Evolutionary conservation across 108 stramenopile genomes (phyloP), one percentile per base, ranked within the genome.

Genomic region (Fragilariopsis cylindrus): DNA sequence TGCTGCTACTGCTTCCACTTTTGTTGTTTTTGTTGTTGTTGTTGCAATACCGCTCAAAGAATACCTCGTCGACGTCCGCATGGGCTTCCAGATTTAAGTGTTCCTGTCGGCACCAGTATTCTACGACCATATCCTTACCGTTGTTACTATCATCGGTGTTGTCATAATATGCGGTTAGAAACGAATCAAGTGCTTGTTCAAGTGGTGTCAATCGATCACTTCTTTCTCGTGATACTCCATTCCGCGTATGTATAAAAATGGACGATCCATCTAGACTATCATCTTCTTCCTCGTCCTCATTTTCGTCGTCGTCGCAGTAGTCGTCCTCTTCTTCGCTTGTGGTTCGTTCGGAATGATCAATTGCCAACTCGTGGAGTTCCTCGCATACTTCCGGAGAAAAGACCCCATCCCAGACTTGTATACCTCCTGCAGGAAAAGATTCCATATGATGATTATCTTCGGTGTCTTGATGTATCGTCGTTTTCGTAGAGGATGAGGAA

Each of bases 51-150:
- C 78, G 52, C 66, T 85, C 82, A 48, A 86, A 73, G 8, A 75
- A 65, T 44, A 65, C 69, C 65, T 89, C 88, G 57, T 89, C 88
- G 48, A 89, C 81, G 71, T 89, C 88, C 4, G 84, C 76, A 71
- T 89, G 88, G 41, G 80, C 85, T 70, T 89, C 88, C n/a, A 89
- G 73, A 65, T 89, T 83, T 11, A 89, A 71, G 60, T 87, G 81
- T 16, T 80, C 79, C 15, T 80, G 47, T 7, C 88, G 71, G 52
- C 82, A 83, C 88, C 88, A 89, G 69, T 90, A 90, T 62, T 87
- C 88, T 0, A 87, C 86, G 18, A 81, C 72, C 15, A 72, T 54
- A 12, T 68, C 65, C 9, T 72, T 75, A 53, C 52, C 12, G 67
- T 18, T 49, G 3, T 47, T 41, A 9, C 16, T 39, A 15, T 18